Percentiles rank a stretch among this genome's conserved stretches.
phyloP scores from a whole-genome alignment of 2,329 filamentous ascomycete species.

The Penicillium sp. region DNA sequence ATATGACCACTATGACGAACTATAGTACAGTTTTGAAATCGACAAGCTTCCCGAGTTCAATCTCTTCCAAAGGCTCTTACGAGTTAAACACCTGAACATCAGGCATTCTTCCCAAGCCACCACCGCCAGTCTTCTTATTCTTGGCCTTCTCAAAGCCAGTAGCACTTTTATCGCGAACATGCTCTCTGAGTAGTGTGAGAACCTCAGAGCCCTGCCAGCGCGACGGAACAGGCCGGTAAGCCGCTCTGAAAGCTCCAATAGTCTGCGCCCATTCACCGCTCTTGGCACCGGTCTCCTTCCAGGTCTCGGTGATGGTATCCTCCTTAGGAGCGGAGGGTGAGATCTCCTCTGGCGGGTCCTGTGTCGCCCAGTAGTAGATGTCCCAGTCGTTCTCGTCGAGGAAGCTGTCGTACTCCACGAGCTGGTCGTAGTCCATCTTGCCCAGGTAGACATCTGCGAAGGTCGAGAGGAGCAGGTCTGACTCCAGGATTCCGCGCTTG shows the following conservation, averaged over 20 bases:
- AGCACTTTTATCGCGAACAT: constrained; percentile 72
- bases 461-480: constrained; percentile 91
- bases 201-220: constrained; percentile 85
- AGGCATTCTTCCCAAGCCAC: constrained; percentile 51
- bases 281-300: constrained; percentile 53
- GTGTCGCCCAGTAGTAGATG: constrained; percentile 99
- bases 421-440: constrained; percentile 69
- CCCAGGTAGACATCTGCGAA: constrained; percentile 80
- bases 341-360: constrained; percentile 60
- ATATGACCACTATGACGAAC: neutral
- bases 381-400: constrained; percentile 99
- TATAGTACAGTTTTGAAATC: constrained; percentile 14
- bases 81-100: constrained; percentile 46
- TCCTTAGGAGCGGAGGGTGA: constrained; percentile 48
- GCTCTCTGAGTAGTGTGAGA: constrained; percentile 70
- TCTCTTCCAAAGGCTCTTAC: constrained; percentile 5
- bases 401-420: constrained; percentile 84
- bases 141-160: constrained; percentile 41
- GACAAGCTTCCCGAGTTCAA: neutral
- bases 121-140: constrained; percentile 38
- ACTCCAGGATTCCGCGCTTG: constrained; percentile 93
- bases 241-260: constrained; percentile 87
- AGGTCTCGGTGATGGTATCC: constrained; percentile 45
- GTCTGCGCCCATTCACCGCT: constrained; percentile 95
- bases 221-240: constrained; percentile 83